phyloP scores from a whole-genome alignment of 2,329 filamentous ascomycete species.

The Fusarium nanum region DNA sequence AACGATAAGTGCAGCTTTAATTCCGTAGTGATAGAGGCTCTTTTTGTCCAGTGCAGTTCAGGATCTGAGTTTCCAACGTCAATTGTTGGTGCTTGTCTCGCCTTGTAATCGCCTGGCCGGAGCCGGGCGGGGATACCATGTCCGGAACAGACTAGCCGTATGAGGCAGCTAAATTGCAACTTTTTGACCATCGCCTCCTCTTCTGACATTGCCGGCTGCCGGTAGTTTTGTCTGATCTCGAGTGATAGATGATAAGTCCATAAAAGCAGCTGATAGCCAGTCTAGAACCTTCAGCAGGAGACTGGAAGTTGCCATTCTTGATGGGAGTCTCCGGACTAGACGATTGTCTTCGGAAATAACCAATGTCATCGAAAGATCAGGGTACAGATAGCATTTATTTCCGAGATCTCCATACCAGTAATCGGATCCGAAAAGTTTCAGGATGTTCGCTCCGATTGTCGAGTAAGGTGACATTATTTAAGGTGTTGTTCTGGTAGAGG shows the following conservation, averaged over 20 bases:
- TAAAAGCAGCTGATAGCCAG: not conserved
- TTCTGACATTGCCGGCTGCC: conserved; percentile 24
- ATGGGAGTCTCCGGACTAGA: not conserved
- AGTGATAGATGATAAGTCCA: conserved; percentile 5
- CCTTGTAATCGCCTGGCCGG: conserved; percentile 28
- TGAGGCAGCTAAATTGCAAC: conserved; percentile 49
- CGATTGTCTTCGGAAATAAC: not conserved
- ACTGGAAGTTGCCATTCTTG: conserved; percentile 5
- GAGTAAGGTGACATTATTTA: not conserved
- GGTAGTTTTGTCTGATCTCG: conserved; percentile 23
- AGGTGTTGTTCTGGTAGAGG: too few relatives aligned
- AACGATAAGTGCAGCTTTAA: conserved; percentile 19
- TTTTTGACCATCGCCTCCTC: conserved; percentile 3
- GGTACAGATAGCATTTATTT: not conserved
- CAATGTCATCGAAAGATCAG: not conserved
- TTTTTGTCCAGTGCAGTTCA: conserved; percentile 18
- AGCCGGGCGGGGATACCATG: conserved; percentile 24
- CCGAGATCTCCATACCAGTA: not conserved
- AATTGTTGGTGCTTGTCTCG: conserved; percentile 8
- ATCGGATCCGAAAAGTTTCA: too few relatives aligned
- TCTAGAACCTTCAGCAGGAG: not conserved
- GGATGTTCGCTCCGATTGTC: not conserved
- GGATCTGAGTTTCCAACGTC: conserved; percentile 16
- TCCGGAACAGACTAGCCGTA: conserved; percentile 44
- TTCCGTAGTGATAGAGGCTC: conserved; percentile 9